Evolutionary conservation across 2,329 filamentous ascomycete species (phyloP), one percentile per base, ranked within the genome.

Genomic region (Purpureocillium lavendulum): DNA sequence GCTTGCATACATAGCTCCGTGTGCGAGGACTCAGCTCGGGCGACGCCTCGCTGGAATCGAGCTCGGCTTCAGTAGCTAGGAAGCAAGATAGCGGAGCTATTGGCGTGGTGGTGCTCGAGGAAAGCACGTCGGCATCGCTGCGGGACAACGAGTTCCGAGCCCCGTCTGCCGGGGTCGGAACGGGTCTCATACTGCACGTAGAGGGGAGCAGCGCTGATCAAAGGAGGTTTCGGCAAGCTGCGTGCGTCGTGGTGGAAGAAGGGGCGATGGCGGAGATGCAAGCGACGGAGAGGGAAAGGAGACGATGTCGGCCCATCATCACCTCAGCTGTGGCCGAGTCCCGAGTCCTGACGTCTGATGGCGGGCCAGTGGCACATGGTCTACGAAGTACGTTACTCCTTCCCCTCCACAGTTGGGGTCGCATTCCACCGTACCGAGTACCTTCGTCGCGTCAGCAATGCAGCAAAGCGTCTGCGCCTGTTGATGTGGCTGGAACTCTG

Each of bases 31-130:
- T 29, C n/a, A 21, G 32, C 45, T 50, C 29, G 28, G 18, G 13
- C 14, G 17, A 16, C 37, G 51, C 48, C 40, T 45, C 49, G 29
- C 42, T 40, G 29, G 43, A 40, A 33, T 59, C 52, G 13, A 64
- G 50, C 17, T 54, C 48, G 24, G 53, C 50, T 36, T 64, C 61
- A 11, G 54, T 60, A 11, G 60, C 53, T 40, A 64, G 53, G 46
- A 61, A 59, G 45, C 57, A 64, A n/a, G 54, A 45, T 17, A 60
- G 49, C 32, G 56, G 46, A 10, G 52, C 45, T 26, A 47, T 34
- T 29, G 53, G 39, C 30, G 43, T 35, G 24, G 21, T 26, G 21
- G 21, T 10, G 21, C 21, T 26, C 10, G 21, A 26, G 6, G 21
- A 26, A 5, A 26, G 21, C 5, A 10, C 21, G 21, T 26, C 21